Percentiles rank a stretch among this genome's conserved stretches.
These are phyloP conservation scores for Candida nanaspora DNA, from an alignment of 805 yeast genomes.

Conservation along the genomic window DNA sequence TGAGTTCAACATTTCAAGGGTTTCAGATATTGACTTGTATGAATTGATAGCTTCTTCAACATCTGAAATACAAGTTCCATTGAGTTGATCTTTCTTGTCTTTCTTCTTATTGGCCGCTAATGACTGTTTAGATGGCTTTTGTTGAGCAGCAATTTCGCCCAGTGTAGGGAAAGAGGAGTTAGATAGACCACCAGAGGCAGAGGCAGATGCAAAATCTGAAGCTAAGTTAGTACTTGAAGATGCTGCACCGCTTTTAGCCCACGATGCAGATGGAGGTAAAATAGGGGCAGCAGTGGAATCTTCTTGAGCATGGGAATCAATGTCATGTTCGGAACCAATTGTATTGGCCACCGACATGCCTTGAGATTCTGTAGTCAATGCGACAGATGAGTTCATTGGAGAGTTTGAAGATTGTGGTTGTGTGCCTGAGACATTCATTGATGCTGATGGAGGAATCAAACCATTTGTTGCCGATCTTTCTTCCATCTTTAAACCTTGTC, in stretches of 20 bases:
- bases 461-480: conserved; percentile 29
- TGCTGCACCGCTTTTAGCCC: conserved; percentile 37
- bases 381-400: no score
- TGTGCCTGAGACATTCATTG: neutral
- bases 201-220: conserved; percentile 9
- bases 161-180: conserved; percentile 30
- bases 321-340: no score
- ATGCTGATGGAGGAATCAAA: conserved; percentile 23
- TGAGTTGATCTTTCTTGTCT: conserved; percentile 20
- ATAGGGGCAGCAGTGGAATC: conserved; percentile 15
- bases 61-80: conserved; percentile 10
- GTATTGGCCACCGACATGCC: no score
- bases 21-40: conserved; percentile 19
- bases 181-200: conserved; percentile 49
- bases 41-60: conserved; percentile 10
- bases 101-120: conserved; percentile 14
- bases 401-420: conserved; percentile 6
- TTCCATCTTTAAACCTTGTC: conserved; percentile 48
- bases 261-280: conserved; percentile 66
- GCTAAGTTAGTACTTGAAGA: conserved; percentile 1
- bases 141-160: conserved; percentile 14
- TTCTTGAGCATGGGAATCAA: neutral
- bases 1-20: conserved; percentile 18
- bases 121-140: conserved; percentile 2
- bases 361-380: no score